Conservation (phyloP, 2,329 filamentous ascomycete species). For the Teratosphaeria destructans region DNA sequence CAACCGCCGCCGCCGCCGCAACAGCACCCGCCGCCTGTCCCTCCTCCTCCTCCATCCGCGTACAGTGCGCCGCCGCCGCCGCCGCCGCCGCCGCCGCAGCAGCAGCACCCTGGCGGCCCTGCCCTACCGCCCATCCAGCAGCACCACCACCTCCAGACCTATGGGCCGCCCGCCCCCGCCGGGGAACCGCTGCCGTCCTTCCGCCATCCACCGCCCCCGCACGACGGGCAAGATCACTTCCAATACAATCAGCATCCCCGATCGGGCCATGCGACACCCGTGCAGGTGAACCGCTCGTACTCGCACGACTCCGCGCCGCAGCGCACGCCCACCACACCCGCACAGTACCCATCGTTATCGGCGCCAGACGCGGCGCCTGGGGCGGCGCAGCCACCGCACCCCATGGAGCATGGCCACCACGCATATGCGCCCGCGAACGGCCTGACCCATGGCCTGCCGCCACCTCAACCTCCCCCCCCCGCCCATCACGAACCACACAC, state of each 20-base stretch:
- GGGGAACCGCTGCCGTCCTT: constrained; percentile 20
- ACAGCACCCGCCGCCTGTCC: constrained; percentile 4
- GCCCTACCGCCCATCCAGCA: constrained; percentile 19
- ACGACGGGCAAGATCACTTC: constrained; percentile 16
- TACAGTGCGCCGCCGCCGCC: constrained; percentile 9
- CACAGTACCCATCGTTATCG: constrained; percentile 10
- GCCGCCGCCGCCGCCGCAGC: no score
- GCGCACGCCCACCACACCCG: constrained; percentile 26
- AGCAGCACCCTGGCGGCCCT: constrained; percentile 6
- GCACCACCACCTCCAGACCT: constrained; percentile 14
- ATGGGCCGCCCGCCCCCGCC: constrained; percentile 14
- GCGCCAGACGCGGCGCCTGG: constrained; percentile 12
- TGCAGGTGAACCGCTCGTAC: constrained; percentile 23
- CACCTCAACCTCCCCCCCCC: constrained; percentile 7
- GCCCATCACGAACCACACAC: constrained; percentile 17
- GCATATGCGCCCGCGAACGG: constrained; percentile 21
- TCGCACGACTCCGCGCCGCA: constrained; percentile 24
- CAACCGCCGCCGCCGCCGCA: constrained; percentile 7
- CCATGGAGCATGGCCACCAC: constrained; percentile 23
- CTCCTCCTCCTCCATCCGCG: constrained; percentile 4
- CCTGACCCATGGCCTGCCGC: constrained; percentile 15
- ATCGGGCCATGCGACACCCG: constrained; percentile 27
- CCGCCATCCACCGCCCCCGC: constrained; percentile 15
- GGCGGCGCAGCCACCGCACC: constrained; percentile 13
- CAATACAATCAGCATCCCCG: constrained; percentile 20